Conservation (phyloP, 2,329 filamentous ascomycete species). For the Sporothrix luriei region DNA sequence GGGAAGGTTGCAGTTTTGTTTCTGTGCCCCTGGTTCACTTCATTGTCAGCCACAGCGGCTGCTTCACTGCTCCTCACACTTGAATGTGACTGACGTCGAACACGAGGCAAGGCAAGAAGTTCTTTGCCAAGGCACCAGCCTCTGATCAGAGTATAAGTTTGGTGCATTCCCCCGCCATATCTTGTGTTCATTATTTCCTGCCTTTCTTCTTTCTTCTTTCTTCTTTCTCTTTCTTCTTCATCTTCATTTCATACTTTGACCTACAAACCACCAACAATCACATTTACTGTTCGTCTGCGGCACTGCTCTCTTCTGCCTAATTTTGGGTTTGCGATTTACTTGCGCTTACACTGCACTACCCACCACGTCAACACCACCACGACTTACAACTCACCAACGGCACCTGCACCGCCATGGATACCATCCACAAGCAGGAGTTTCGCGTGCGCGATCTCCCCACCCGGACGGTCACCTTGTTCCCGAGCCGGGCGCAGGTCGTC, state of each 20-base stretch:
- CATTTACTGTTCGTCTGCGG: constrained; percentile 1
- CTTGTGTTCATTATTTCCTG: neutral
- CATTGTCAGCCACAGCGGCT: neutral
- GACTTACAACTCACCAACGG: neutral
- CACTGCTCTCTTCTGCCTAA: neutral
- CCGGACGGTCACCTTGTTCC: constrained; percentile 65
- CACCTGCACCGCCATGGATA: constrained; percentile 43
- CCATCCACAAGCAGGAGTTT: constrained; percentile 52
- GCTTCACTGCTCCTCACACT: neutral
- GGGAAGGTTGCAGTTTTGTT: neutral
- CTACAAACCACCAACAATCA: neutral
- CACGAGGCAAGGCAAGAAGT: neutral
- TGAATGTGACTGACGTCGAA: neutral
- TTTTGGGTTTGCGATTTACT: too few species aligned
- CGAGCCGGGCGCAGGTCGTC: constrained; percentile 61
- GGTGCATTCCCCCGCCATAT: neutral
- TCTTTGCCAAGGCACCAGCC: constrained; percentile 18
- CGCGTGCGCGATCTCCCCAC: constrained; percentile 60
- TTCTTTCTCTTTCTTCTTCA: constrained; percentile 17
- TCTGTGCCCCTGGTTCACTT: constrained; percentile 13
- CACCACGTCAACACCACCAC: neutral
- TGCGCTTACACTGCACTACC: constrained; percentile 15
- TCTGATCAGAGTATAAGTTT: constrained; percentile 6
- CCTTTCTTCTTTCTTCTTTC: neutral
- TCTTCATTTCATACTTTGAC: neutral